These are phyloP conservation scores for Colletotrichum eremochloae DNA, from an alignment of 2,329 filamentous ascomycete genomes.

Conservation along the genomic window DNA sequence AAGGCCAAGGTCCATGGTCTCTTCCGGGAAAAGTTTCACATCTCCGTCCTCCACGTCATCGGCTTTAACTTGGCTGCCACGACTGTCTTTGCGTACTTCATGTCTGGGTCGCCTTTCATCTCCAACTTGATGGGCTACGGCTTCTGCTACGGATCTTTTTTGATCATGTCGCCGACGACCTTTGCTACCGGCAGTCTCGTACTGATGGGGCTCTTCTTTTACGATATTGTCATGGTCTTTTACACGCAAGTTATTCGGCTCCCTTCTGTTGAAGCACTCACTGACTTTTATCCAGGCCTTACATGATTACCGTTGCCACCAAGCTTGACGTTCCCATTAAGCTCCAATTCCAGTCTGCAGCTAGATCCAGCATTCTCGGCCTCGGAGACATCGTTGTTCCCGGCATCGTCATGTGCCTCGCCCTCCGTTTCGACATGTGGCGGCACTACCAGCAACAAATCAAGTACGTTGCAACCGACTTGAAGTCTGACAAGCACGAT, in stretches of 20 bases:
- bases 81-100: slow-evolving; percentile 75
- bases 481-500: slow-evolving; percentile 51
- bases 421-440: slow-evolving; percentile 92
- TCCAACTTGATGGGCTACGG: slow-evolving; percentile 90
- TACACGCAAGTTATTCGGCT: slow-evolving; percentile 73
- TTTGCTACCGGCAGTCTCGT: slow-evolving; percentile 86
- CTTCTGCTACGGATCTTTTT: slow-evolving; percentile 85
- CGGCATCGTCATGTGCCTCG: slow-evolving; percentile 89
- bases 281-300: slow-evolving; percentile 65
- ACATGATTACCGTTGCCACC: slow-evolving; percentile 90
- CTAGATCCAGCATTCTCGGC: slow-evolving; percentile 85
- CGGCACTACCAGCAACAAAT: slow-evolving; percentile 81
- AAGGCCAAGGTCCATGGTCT: slow-evolving; percentile 66
- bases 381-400: slow-evolving; percentile 95
- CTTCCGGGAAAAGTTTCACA: slow-evolving; percentile 59
- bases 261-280: slow-evolving; percentile 34
- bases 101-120: slow-evolving; percentile 69
- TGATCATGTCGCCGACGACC: slow-evolving; percentile 89
- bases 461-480: slow-evolving; percentile 58
- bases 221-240: slow-evolving; percentile 94
- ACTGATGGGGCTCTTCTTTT: slow-evolving; percentile 86
- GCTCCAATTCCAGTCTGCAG: slow-evolving; percentile 78
- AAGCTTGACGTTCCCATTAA: slow-evolving; percentile 94
- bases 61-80: slow-evolving; percentile 67
- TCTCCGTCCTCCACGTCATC: slow-evolving; percentile 70